These are phyloP conservation scores for Neurospora sp. DNA, from an alignment of 495 filamentous ascomycete species.

Conservation along the genomic window DNA sequence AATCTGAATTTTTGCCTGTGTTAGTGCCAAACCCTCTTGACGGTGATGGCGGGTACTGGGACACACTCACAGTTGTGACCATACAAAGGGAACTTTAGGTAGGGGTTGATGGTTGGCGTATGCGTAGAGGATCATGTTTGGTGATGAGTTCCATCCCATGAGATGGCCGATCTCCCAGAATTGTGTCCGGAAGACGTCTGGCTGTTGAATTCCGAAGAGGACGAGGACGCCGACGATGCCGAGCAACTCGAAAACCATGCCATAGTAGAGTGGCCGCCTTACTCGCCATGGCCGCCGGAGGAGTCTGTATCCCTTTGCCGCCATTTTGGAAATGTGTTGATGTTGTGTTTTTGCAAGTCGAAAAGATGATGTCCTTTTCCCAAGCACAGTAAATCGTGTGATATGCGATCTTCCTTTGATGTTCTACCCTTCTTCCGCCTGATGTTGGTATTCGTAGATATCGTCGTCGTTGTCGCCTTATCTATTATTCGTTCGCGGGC, in stretches of 20 bases:
- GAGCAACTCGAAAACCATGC: slow-evolving; percentile 61
- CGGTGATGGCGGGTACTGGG: background rate
- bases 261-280: slow-evolving; percentile 49
- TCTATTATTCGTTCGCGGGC: background rate
- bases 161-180: slow-evolving; percentile 75
- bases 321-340: slow-evolving; percentile 21
- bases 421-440: background rate
- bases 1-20: slow-evolving; percentile 39
- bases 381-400: background rate
- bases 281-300: slow-evolving; percentile 53
- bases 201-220: slow-evolving; percentile 71
- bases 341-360: background rate
- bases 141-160: slow-evolving; percentile 76
- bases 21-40: slow-evolving; percentile 3
- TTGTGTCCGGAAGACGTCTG: slow-evolving; percentile 65
- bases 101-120: slow-evolving; percentile 64
- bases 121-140: slow-evolving; percentile 60
- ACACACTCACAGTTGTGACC: slow-evolving; percentile 65
- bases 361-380: background rate
- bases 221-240: slow-evolving; percentile 62
- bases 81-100: slow-evolving; percentile 60
- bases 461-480: background rate
- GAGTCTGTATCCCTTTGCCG: slow-evolving; percentile 25
- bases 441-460: background rate
- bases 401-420: background rate